These are phyloP conservation scores for Diaporthe amygdali DNA, from an alignment of 2,329 filamentous ascomycete genomes.

Conservation along the genomic window DNA sequence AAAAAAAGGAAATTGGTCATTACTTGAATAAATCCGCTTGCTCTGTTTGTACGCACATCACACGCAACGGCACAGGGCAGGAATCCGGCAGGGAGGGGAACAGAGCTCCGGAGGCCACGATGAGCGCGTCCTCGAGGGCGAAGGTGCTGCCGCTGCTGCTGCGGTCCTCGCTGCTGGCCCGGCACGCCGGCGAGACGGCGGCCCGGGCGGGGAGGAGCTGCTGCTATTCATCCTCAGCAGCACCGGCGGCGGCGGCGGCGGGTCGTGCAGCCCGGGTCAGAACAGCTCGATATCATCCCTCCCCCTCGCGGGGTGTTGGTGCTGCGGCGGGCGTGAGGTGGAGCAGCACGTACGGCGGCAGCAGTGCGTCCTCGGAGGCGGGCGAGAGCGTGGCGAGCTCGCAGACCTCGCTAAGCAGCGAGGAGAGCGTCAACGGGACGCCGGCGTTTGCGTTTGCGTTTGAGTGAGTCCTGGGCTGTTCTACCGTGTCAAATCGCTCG, in stretches of 20 bases:
- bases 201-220: neutral
- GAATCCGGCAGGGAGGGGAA: neutral
- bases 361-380: neutral
- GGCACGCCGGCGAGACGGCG: neutral
- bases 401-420: neutral
- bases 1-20: no score
- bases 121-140: slow-evolving; percentile 11
- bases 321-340: neutral
- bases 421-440: neutral
- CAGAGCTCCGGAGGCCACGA: neutral
- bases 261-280: neutral
- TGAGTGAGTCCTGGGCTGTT: slow-evolving; percentile 32
- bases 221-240: neutral
- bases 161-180: neutral
- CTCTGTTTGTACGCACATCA: neutral
- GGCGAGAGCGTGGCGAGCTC: slow-evolving; percentile 14
- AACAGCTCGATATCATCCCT: neutral
- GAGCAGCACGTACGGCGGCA: neutral
- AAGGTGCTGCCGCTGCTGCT: slow-evolving; percentile 8
- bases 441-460: slow-evolving; percentile 29
- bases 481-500: neutral
- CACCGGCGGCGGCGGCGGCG: neutral
- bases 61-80: neutral
- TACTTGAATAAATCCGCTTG: neutral
- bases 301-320: neutral